These are phyloP conservation scores for Desmodesmus armatus DNA, from an alignment of 139 green algal genomes.

Conservation along the genomic window DNA sequence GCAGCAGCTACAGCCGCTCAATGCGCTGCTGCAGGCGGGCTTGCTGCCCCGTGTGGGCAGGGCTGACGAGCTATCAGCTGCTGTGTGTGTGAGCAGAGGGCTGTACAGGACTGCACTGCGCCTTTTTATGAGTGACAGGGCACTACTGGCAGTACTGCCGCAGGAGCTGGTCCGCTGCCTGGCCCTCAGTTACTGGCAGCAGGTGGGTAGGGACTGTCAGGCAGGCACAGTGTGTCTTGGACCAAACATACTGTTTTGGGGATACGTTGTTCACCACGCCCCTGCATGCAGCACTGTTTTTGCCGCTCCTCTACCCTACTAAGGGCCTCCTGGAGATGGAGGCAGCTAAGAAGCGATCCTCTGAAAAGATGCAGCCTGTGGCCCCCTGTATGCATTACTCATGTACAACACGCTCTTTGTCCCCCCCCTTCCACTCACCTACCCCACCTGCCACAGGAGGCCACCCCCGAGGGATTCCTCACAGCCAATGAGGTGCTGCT, in stretches of 20 bases:
- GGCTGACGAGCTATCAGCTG: background rate
- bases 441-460: slow-evolving; percentile 14
- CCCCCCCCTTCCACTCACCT: background rate
- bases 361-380: too few species aligned
- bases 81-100: background rate
- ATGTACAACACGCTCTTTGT: background rate
- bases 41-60: slow-evolving; percentile 24
- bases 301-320: too few species aligned
- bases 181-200: slow-evolving; percentile 39
- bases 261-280: too few species aligned
- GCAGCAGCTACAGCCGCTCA: background rate
- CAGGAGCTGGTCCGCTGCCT: slow-evolving; percentile 17
- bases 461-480: slow-evolving; percentile 11
- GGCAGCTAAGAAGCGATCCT: too few species aligned
- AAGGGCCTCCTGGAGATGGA: too few species aligned
- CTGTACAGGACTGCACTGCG: slow-evolving; percentile 15
- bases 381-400: background rate
- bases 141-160: slow-evolving; percentile 6
- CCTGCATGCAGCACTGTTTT: too few species aligned
- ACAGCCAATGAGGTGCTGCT: slow-evolving; percentile 33
- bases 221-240: background rate
- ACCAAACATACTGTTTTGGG: too few species aligned
- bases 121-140: background rate
- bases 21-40: background rate
- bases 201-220: background rate